phyloP scores from a whole-genome alignment of 768 basidiomycete genomes.

The Russula ochroleuca region DNA sequence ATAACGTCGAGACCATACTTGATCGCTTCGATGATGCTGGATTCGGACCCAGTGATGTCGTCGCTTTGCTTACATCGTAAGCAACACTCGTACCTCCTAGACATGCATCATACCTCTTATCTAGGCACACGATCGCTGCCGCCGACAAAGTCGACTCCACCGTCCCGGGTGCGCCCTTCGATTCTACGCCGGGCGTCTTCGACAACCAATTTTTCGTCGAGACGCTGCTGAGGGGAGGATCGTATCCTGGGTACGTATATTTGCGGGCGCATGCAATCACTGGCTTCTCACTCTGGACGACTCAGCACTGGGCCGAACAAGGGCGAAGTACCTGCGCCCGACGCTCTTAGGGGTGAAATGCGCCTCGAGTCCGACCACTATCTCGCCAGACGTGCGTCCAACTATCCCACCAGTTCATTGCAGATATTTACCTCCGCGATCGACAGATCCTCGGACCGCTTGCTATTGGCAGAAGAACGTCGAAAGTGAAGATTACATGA shows the following conservation, averaged over 20 bases:
- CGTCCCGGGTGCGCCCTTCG: conserved; percentile 36
- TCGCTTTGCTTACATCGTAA: conserved; percentile 37
- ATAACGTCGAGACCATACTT: conserved; percentile 30
- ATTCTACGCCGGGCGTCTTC: conserved; percentile 32
- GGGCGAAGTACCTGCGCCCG: conserved; percentile 34
- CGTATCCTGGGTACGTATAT: conserved; percentile 32
- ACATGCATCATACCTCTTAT: conserved; percentile 1
- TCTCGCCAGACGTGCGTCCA: conserved; percentile 30
- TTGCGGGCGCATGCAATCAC: neutral
- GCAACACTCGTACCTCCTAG: neutral
- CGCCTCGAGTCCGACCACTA: conserved; percentile 36
- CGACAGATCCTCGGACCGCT: conserved; percentile 34
- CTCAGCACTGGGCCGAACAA: conserved; percentile 29
- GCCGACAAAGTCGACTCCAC: conserved; percentile 30
- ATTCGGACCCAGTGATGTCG: conserved; percentile 35
- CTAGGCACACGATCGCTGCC: conserved; percentile 29
- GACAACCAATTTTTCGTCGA: conserved; percentile 38
- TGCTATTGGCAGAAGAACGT: conserved; percentile 37
- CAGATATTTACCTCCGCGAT: neutral
- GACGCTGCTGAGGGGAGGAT: conserved; percentile 31
- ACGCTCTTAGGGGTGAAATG: conserved; percentile 32
- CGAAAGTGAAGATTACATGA: conserved; percentile 32
- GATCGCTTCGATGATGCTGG: conserved; percentile 37
- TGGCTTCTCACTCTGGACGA: neutral
- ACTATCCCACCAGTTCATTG: neutral